A percentile compares a stretch with the other conserved stretches of the same genome.
Conservation (phyloP, 371 early-diverging fungal species). For the Blakeslea trispora region DNA sequence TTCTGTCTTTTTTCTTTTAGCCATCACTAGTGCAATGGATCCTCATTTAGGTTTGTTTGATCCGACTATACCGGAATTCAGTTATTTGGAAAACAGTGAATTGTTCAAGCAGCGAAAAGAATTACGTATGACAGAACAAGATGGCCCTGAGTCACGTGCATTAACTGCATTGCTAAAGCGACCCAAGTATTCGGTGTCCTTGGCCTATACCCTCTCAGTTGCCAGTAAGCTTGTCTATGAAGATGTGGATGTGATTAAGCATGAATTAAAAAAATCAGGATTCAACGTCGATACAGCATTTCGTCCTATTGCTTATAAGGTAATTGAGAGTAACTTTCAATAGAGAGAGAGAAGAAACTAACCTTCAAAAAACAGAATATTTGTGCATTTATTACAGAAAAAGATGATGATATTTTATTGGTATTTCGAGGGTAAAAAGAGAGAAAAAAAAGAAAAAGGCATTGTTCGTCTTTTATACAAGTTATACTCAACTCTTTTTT, state of each 20-base stretch:
- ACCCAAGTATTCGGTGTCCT: slow-evolving; percentile 49
- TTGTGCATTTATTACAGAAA: slow-evolving; percentile 62
- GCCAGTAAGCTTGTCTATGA: slow-evolving; percentile 61
- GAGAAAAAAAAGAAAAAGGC: not conserved
- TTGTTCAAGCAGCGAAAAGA: slow-evolving; percentile 25
- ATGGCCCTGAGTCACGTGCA: slow-evolving; percentile 16
- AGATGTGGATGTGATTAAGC: slow-evolving; percentile 56
- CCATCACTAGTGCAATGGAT: slow-evolving; percentile 38
- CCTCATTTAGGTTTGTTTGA: slow-evolving; percentile 35
- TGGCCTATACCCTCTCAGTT: slow-evolving; percentile 59
- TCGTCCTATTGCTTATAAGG: slow-evolving; percentile 59
- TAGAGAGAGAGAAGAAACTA: no score
- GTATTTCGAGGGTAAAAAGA: slow-evolving; percentile 57
- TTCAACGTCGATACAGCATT: slow-evolving; percentile 59
- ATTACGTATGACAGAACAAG: slow-evolving; percentile 19
- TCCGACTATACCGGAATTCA: slow-evolving; percentile 25
- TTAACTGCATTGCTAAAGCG: slow-evolving; percentile 23
- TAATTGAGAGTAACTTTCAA: slow-evolving; percentile 28
- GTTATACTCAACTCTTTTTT: no score
- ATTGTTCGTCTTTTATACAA: no score
- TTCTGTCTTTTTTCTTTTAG: slow-evolving; percentile 15
- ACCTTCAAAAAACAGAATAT: slow-evolving; percentile 45
- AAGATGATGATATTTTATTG: slow-evolving; percentile 59
- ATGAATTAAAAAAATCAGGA: slow-evolving; percentile 55
- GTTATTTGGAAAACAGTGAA: slow-evolving; percentile 26